A percentile compares a stretch with the other conserved stretches of the same genome.
Conservation (phyloP, 139 green algal genomes). For the Tetraselmis striata region DNA sequence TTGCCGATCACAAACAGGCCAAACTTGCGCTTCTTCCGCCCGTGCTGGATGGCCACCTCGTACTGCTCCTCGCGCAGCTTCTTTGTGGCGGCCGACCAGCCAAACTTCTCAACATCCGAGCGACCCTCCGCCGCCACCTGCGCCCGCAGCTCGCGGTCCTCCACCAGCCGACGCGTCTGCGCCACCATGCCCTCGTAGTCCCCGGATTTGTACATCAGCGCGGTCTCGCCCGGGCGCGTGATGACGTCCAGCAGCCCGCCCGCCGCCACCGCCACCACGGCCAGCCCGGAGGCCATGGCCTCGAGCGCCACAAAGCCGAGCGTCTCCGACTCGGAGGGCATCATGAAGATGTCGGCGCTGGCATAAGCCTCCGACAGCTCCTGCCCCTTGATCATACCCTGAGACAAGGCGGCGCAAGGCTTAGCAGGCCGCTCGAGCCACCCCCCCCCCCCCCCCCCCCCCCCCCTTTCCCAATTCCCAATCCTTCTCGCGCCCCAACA, state of each 20-base stretch:
- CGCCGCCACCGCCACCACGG: constrained; percentile 85
- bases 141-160: constrained; percentile 17
- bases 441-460: too few species aligned
- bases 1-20: background rate
- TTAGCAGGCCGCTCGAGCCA: too few species aligned
- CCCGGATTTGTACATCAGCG: constrained; percentile 55
- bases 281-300: constrained; percentile 84
- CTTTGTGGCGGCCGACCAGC: constrained; percentile 49
- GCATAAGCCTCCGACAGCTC: constrained; percentile 89
- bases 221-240: constrained; percentile 39
- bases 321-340: constrained; percentile 89
- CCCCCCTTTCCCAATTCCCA: too few species aligned
- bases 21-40: background rate
- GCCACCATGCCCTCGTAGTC: constrained; percentile 36
- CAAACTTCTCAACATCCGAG: constrained; percentile 31
- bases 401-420: too few species aligned
- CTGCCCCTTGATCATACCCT: constrained; percentile 75
- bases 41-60: constrained; percentile 36
- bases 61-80: constrained; percentile 56
- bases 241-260: constrained; percentile 91
- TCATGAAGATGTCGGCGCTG: constrained; percentile 89
- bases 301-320: constrained; percentile 97
- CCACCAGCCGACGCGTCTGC: constrained; percentile 24
- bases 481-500: too few species aligned
- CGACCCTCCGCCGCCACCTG: constrained; percentile 18